Evolutionary conservation across 2,329 filamentous ascomycete species (phyloP).

Genomic region (Escovopsis sp.): DNA sequence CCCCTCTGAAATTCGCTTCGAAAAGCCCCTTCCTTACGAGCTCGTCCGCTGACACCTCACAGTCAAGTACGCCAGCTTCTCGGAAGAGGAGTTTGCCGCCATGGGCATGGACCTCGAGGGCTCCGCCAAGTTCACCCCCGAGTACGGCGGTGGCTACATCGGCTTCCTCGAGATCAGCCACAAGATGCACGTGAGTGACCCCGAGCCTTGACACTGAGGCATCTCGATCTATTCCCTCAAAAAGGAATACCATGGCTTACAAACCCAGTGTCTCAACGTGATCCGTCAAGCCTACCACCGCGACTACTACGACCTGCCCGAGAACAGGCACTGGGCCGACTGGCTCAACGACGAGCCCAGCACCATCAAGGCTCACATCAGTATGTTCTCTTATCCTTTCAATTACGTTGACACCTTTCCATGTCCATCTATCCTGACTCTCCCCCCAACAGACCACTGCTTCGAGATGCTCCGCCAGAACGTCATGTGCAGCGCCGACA

Average conservation of each 20-base stretch:
- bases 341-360: background rate
- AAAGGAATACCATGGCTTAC: background rate
- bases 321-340: slow-evolving; percentile 1
- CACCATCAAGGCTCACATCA: background rate
- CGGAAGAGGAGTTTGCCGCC: background rate
- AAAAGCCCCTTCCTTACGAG: background rate
- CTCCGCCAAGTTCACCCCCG: background rate
- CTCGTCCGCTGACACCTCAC: background rate
- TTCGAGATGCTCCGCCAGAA: slow-evolving; percentile 2
- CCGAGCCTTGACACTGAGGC: background rate
- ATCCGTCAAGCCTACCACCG: slow-evolving; percentile 2
- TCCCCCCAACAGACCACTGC: slow-evolving; percentile 1
- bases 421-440: background rate
- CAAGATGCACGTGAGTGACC: slow-evolving; percentile 1
- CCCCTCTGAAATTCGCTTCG: background rate
- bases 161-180: slow-evolving; percentile 2
- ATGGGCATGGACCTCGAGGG: slow-evolving; percentile 1
- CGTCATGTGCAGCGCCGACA: slow-evolving; percentile 1
- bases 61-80: slow-evolving; percentile 2
- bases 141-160: slow-evolving; percentile 1
- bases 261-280: background rate
- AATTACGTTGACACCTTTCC: no score
- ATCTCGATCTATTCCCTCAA: background rate
- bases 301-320: slow-evolving; percentile 1
- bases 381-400: background rate